Conservation (phyloP, 2,329 filamentous ascomycete genomes). For the Cryoendolithus antarcticus region DNA sequence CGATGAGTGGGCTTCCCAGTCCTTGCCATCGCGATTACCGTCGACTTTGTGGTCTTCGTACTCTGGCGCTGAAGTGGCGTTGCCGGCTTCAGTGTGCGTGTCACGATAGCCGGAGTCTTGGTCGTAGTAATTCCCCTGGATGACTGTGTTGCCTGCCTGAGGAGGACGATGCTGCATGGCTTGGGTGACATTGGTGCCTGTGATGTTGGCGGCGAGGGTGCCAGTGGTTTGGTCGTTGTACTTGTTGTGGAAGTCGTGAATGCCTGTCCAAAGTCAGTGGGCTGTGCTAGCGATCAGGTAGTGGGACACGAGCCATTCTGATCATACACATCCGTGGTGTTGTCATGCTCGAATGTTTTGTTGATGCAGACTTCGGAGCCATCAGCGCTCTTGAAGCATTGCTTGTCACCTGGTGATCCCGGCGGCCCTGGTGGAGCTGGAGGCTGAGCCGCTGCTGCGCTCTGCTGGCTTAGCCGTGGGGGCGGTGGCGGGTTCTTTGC, state of each 20-base stretch:
- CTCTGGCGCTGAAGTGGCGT: not conserved
- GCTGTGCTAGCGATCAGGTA: not conserved
- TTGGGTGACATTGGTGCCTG: constrained; percentile 1
- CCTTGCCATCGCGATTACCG: not conserved
- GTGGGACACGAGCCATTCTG: not conserved
- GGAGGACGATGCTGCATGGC: not conserved
- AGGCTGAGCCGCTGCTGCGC: no score
- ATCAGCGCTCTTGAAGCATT: constrained; percentile 2
- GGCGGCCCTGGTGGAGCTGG: no score
- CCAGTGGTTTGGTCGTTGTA: not conserved
- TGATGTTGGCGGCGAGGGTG: constrained; percentile 2
- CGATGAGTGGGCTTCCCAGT: not conserved
- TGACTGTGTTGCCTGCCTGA: not conserved
- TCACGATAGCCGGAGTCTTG: constrained; percentile 1
- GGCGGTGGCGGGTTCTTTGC: no score
- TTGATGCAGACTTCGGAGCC: not conserved
- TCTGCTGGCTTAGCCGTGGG: no score
- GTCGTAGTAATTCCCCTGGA: not conserved
- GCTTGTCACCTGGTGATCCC: not conserved
- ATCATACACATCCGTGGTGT: not conserved
- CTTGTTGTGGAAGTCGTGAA: constrained; percentile 6
- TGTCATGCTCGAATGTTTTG: not conserved
- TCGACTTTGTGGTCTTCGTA: constrained; percentile 2
- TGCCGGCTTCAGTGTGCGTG: constrained; percentile 1
- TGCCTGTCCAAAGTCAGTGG: not conserved